These are phyloP conservation scores for Candida glucosophila DNA, from an alignment of 1,139 yeast species.

Conservation along the genomic window DNA sequence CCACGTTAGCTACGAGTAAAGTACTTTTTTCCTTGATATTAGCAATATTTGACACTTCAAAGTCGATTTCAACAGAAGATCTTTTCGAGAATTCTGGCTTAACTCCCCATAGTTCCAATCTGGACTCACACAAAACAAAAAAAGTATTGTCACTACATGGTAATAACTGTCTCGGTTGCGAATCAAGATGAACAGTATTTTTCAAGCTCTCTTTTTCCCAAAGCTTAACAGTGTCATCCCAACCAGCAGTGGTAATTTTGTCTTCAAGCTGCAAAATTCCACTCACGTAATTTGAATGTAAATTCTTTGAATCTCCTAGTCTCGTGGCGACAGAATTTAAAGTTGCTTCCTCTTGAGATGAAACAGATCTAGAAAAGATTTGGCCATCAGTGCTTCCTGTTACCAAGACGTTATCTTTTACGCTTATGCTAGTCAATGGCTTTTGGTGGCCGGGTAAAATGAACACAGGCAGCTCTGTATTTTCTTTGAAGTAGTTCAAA, in stretches of 20 bases:
- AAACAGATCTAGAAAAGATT: constrained; percentile 53
- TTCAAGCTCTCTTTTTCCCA: constrained; percentile 26
- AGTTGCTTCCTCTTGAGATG: constrained; percentile 14
- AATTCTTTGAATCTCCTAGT: constrained; percentile 18
- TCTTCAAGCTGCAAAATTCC: constrained; percentile 22
- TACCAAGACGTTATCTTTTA: constrained; percentile 18
- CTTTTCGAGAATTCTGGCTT: constrained; percentile 11
- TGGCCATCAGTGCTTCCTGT: constrained; percentile 87
- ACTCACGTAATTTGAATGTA: constrained; percentile 54
- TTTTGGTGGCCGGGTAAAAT: constrained; percentile 73
- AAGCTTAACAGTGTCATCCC: constrained; percentile 77
- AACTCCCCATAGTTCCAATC: constrained; percentile 25
- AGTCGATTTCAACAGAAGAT: constrained; percentile 18
- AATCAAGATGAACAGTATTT: constrained; percentile 22
- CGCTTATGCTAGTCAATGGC: constrained; percentile 48
- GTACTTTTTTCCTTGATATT: constrained; percentile 23
- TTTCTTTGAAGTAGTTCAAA: constrained; percentile 47
- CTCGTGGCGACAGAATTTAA: constrained; percentile 23
- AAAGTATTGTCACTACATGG: constrained; percentile 11
- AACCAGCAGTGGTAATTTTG: constrained; percentile 51
- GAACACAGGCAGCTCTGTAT: constrained; percentile 30
- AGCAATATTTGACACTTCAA: constrained; percentile 30
- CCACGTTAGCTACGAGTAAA: constrained; percentile 44
- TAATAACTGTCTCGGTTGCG: constrained; percentile 54
- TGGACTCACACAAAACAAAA: constrained; percentile 42